These are phyloP conservation scores for Lipomyces starkeyi DNA, from an alignment of 805 yeast genomes.

Conservation along the genomic window DNA sequence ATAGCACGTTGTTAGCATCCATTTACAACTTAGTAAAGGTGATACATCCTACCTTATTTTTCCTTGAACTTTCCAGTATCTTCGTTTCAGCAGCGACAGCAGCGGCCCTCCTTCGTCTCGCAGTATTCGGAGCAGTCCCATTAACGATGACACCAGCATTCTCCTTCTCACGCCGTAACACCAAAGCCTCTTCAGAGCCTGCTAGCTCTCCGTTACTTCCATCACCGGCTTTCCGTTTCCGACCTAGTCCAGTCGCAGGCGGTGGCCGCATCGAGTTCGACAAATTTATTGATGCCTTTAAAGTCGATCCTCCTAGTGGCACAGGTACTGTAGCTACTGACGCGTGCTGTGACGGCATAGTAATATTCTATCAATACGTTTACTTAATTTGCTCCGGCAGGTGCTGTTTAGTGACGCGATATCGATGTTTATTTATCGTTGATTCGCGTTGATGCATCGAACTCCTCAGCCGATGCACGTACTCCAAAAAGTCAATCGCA, in stretches of 20 bases:
- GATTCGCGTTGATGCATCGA: neutral
- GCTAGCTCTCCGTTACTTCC: neutral
- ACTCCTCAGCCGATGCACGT: neutral
- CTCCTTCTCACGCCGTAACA: slow-evolving; percentile 12
- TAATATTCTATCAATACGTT: neutral
- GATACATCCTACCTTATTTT: slow-evolving; percentile 9
- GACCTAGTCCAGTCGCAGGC: neutral
- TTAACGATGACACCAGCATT: slow-evolving; percentile 1
- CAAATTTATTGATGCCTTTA: neutral
- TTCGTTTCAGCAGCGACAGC: slow-evolving; percentile 36
- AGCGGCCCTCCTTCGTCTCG: slow-evolving; percentile 32
- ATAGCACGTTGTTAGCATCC: neutral
- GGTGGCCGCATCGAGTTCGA: slow-evolving; percentile 10
- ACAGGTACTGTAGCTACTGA: slow-evolving; percentile 7
- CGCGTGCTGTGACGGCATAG: slow-evolving; percentile 19
- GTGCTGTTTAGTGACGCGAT: neutral
- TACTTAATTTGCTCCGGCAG: neutral
- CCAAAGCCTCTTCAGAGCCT: neutral
- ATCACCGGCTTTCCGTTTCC: slow-evolving; percentile 9
- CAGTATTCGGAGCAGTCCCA: neutral
- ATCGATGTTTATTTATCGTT: neutral
- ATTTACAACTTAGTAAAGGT: neutral
- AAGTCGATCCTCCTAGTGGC: neutral
- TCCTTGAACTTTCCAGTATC: slow-evolving; percentile 33
- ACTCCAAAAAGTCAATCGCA: neutral